Evolutionary conservation across 345 rosid genomes (phyloP), one percentile per base, ranked within the genome.

Genomic region (Syzygium jambos): DNA sequence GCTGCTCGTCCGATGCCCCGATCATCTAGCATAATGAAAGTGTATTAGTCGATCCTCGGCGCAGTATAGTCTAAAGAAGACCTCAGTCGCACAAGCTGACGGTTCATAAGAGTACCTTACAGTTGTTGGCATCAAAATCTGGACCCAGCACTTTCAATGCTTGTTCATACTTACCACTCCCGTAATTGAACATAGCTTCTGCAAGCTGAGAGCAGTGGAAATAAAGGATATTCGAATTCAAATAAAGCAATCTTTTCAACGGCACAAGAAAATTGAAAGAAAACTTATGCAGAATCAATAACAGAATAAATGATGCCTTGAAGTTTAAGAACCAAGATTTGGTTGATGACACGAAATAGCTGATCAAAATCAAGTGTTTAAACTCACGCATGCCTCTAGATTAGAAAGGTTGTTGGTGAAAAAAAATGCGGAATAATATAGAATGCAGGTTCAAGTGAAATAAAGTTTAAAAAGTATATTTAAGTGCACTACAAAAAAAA

Each of bases 1-100:
- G 92, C 86, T 95, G 98, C 91, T 96, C 98, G 89, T 94, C 97
- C 13, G 99, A 97, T 88, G 98, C 99, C 68, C 96, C 98, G 5
- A 96, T 91, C 52, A 92, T 92, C 99, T 97, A 87, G 55, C 86
- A 88, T 27, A 78, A 12, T 27, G 43, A 84, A 82, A 27, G 49
- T 34, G 52, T 52, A 77, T 34, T 23, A 54, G 59, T 61, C 68
- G 22, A 23, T 22, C 21, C 21, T 65, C 19, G 54, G 53, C 65
- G 21, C 38, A 43, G 38, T 46, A 34, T 38, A 84, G 34, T 30
- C 73, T 22, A 38, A 52, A 57, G 23, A 89, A 89, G 86, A 52
- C 21, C 54, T 34, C 9, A 3, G 56, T 19, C 17, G 22, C 52
- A 14, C 29, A 22, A 84, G 83, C 27, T 51, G 52, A n/a, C 23